Conservation (phyloP, 176 grass and related monocot species). For the Aegilops bicornis region DNA sequence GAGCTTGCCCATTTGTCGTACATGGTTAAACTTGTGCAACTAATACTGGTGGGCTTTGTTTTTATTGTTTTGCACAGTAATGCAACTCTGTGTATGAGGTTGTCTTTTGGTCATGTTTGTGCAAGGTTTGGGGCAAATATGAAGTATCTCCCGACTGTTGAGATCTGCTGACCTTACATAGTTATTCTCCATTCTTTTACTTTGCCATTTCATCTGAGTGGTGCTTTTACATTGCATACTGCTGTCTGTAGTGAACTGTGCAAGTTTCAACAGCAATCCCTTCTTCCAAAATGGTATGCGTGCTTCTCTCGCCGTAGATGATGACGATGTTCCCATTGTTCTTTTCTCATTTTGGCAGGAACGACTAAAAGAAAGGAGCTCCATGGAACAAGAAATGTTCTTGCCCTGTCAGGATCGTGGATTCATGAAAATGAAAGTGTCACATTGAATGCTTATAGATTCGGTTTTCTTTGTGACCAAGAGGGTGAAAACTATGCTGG, state of each 20-base stretch:
- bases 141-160: slow-evolving; percentile 11
- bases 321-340: not conserved
- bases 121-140: slow-evolving; percentile 6
- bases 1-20: not conserved
- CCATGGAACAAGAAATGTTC: slow-evolving; percentile 51
- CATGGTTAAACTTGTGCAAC: not conserved
- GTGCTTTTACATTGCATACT: slow-evolving; percentile 11
- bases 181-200: slow-evolving; percentile 15
- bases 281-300: not conserved
- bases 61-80: slow-evolving; percentile 25
- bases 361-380: slow-evolving; percentile 93
- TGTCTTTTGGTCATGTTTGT: slow-evolving; percentile 13
- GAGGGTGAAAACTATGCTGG: slow-evolving; percentile 61
- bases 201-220: slow-evolving; percentile 17
- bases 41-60: not conserved
- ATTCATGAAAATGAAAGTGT: slow-evolving; percentile 49
- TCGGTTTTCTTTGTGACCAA: slow-evolving; percentile 76
- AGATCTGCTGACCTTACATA: not conserved
- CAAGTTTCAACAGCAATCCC: not conserved
- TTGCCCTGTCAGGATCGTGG: slow-evolving; percentile 75
- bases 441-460: slow-evolving; percentile 64
- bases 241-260: slow-evolving; percentile 13
- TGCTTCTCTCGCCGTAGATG: slow-evolving; percentile 11
- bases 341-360: slow-evolving; percentile 48
- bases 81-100: slow-evolving; percentile 3